Evolutionary conservation across 2,329 filamentous ascomycete genomes (phyloP).

Genomic region (Metarhizium rileyi): DNA sequence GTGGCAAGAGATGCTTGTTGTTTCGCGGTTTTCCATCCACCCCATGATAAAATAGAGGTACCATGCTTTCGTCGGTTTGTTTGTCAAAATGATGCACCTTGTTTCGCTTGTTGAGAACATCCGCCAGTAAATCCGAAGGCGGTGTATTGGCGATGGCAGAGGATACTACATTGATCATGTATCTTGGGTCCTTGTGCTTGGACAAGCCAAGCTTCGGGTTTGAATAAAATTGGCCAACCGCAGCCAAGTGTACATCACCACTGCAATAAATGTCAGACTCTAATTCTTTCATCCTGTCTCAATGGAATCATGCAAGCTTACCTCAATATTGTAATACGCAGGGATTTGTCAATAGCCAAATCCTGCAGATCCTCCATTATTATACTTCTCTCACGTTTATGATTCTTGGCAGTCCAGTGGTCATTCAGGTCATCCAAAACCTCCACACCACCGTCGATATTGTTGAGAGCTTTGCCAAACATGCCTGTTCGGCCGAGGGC

Average conservation of each 20-base stretch:
- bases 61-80: conserved; percentile 90
- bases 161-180: conserved; percentile 93
- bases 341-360: conserved; percentile 82
- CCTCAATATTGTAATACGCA: conserved; percentile 83
- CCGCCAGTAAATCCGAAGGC: conserved; percentile 76
- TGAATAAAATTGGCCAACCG: conserved; percentile 89
- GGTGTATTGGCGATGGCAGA: conserved; percentile 92
- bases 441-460: conserved; percentile 85
- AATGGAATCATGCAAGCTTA: conserved; percentile 18
- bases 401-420: conserved; percentile 93
- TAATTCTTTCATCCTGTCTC: background rate
- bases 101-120: conserved; percentile 89
- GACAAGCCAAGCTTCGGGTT: conserved; percentile 69
- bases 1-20: conserved; percentile 80
- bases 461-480: conserved; percentile 72
- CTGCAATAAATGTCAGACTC: conserved; percentile 27
- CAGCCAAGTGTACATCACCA: conserved; percentile 88
- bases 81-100: conserved; percentile 63
- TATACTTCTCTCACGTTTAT: conserved; percentile 81
- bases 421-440: conserved; percentile 89
- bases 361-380: conserved; percentile 89
- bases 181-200: conserved; percentile 87
- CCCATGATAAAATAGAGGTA: conserved; percentile 81
- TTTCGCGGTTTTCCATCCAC: conserved; percentile 84
- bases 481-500: conserved; percentile 74